These are phyloP conservation scores for Amaranthus hypochondriacus DNA, from an alignment of 148 eudicot species.

Conservation along the genomic window DNA sequence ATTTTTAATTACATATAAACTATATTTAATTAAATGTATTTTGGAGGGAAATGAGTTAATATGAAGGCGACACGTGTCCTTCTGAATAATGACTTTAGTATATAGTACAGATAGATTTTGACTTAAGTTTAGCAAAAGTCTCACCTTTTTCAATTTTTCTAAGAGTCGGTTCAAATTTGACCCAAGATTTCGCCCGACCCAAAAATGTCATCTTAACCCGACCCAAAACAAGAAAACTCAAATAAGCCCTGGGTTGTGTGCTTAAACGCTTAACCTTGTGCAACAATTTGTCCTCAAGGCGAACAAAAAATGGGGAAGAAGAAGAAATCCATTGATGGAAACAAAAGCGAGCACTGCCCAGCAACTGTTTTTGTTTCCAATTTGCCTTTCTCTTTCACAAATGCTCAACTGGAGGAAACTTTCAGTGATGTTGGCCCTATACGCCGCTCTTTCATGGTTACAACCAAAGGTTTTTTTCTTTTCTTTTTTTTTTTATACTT, in stretches of 20 bases:
- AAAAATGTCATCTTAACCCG: not conserved
- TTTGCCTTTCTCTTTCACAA: slow-evolving; percentile 67
- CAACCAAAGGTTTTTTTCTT: slow-evolving; percentile 51
- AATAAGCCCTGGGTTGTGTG: not conserved
- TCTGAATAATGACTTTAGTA: no score
- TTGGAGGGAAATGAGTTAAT: no score
- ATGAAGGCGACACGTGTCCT: no score
- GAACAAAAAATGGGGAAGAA: slow-evolving; percentile 34
- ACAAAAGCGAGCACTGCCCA: slow-evolving; percentile 46
- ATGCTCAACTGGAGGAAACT: slow-evolving; percentile 67
- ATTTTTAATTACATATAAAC: no score
- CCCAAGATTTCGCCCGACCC: not conserved
- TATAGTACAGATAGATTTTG: no score
- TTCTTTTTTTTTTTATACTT: no score
- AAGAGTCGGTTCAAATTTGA: no score
- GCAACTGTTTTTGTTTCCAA: slow-evolving; percentile 70
- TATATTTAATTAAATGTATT: no score
- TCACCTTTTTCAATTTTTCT: no score
- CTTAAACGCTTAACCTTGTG: slow-evolving; percentile 20
- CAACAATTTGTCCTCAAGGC: not conserved
- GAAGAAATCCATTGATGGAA: slow-evolving; percentile 22
- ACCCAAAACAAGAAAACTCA: not conserved
- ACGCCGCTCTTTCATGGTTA: slow-evolving; percentile 83
- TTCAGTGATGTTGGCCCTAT: slow-evolving; percentile 94
- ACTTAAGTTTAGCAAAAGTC: no score